Base-by-base conservation (phyloP, 2,329 filamentous ascomycete genomes). In the Hypoxylon sp. region DNA sequence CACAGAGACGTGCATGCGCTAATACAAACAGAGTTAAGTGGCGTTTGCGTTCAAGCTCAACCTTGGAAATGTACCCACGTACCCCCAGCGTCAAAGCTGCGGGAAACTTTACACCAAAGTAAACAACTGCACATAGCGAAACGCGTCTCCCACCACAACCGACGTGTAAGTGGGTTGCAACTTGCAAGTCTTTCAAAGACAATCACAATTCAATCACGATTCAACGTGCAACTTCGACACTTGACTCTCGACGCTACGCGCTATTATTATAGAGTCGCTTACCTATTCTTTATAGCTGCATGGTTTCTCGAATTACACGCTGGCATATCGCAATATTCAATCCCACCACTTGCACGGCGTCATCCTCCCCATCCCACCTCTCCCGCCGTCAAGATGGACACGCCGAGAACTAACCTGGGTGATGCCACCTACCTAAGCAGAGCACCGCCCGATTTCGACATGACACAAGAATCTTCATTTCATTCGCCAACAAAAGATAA, bases 391-490 rank as follows among this genome's bases (percentile, higher is more conserved):
- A 66, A 64, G 61, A 77, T 97, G 81, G 92, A 96, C 82, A 97
- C 95, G 75, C 95, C 95, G 76, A 91, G 92, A 79, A 97, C 94
- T 69, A 92, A 94, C 77, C 81, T 90, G 73, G 94, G 92, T 77
- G 94, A 98, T 86, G 90, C 90, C 81, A 97, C 94, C 73, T 95
- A 91, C 80, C 85, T 97, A 70, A 89, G 82, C 80, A 84, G 89
- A 81, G 81, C 87, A 82, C 83, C 76, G 13, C 84, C 90, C 74
- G 91, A 94, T 77, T 90, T 97, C 77, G 94, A 97, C 75, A 90
- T 95, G 73, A 97, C 94, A 58, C 91, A 94, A 75, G 94, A 97
- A 78, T 90, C 93, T 64, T 96, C 95, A 0, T 97, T 98, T 74
- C 89, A 91, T 63, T 94, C 93, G 31, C 95, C 92, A 25, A 88